Percentiles rank a stretch among this genome's conserved stretches.
Evolutionary conservation across 2,329 filamentous ascomycete species (phyloP).

Genomic region (Taxawa tesnikishii): DNA sequence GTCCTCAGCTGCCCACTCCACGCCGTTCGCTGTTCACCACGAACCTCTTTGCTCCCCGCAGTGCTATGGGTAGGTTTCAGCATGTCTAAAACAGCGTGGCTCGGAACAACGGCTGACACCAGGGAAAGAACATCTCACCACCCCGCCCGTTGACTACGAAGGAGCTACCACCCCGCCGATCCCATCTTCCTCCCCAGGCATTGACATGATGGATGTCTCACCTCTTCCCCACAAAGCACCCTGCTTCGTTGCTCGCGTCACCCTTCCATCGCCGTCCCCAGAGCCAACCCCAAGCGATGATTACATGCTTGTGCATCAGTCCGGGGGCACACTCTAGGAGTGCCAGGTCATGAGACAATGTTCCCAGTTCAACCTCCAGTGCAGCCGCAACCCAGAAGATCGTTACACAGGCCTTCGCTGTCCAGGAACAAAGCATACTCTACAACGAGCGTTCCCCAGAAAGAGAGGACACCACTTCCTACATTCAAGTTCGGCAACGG

Average conservation of each 20-base stretch:
- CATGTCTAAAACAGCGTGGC: slow-evolving; percentile 13
- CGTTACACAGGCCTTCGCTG: slow-evolving; percentile 50
- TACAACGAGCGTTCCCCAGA: slow-evolving; percentile 48
- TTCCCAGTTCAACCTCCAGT: too few relatives aligned
- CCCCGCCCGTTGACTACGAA: slow-evolving; percentile 43
- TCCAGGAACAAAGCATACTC: slow-evolving; percentile 63
- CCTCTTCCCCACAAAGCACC: slow-evolving; percentile 79
- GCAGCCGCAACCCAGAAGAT: too few relatives aligned
- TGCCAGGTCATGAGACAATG: too few relatives aligned
- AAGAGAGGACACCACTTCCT: slow-evolving; percentile 3
- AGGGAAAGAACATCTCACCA: slow-evolving; percentile 27
- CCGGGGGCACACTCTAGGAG: background rate
- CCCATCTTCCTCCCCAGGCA: slow-evolving; percentile 69
- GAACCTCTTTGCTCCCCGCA: slow-evolving; percentile 43
- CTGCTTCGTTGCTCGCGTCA: slow-evolving; percentile 45
- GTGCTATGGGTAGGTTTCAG: slow-evolving; percentile 14
- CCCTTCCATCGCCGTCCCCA: slow-evolving; percentile 62
- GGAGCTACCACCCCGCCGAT: slow-evolving; percentile 74
- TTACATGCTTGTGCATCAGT: background rate
- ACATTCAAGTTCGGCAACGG: slow-evolving; percentile 8
- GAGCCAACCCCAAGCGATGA: slow-evolving; percentile 34
- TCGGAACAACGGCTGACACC: slow-evolving; percentile 16
- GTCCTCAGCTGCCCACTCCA: slow-evolving; percentile 71
- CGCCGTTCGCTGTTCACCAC: slow-evolving; percentile 74
- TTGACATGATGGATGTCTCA: slow-evolving; percentile 85